Evolutionary conservation across 805 yeast genomes (phyloP), one percentile per base, ranked within the genome.

Genomic region (Myxozyma melibiosi): DNA sequence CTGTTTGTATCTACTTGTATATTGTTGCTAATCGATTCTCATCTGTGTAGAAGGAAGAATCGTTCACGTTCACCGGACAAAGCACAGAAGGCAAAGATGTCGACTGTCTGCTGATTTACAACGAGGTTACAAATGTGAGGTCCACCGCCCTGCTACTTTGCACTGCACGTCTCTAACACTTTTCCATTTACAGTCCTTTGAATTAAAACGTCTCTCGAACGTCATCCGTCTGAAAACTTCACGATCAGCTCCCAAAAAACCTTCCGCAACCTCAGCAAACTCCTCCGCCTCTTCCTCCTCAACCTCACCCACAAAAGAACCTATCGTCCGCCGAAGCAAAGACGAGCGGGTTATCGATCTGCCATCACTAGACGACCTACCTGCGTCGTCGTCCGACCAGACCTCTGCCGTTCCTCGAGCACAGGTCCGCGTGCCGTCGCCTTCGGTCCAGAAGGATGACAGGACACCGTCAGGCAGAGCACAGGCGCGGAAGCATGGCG

Each of bases 31-130:
- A 9, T 4, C 16, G 16, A 28, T 11, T 34, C 22, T 28, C 11
- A 20, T 34, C 16, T 14, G 25, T 34, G 3, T 18, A 51, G 53
- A 39, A 50, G 35, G 57, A 54, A 5, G 64, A 63, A 41, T 24
- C 55, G 24, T 59, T 56, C 24, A 37, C 37, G 4, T 64, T 63
- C 37, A 38, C 57, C 11, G 65, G 63, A 20, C 61, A 55, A 30
- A 54, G 45, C 16, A 22, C 62, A 3, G 62, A 55, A 24, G 41
- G 50, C 25, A 61, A 52, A 20, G 58, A 57, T 44, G 53, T 54
- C 25, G 66, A 64, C 31, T 61, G 65, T 41, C 41, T 61, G 28
- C 53, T 64, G 16, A 48, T 62, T 27, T 64, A 63, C 48, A 57
- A 64, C 33, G 53, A 53, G 16, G 53, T 48, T 8, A 62, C 55